A percentile compares a stretch with the other conserved stretches of the same genome.
Evolutionary conservation across 495 filamentous ascomycete species (phyloP).

Genomic region (Lichenothelia convexa): DNA sequence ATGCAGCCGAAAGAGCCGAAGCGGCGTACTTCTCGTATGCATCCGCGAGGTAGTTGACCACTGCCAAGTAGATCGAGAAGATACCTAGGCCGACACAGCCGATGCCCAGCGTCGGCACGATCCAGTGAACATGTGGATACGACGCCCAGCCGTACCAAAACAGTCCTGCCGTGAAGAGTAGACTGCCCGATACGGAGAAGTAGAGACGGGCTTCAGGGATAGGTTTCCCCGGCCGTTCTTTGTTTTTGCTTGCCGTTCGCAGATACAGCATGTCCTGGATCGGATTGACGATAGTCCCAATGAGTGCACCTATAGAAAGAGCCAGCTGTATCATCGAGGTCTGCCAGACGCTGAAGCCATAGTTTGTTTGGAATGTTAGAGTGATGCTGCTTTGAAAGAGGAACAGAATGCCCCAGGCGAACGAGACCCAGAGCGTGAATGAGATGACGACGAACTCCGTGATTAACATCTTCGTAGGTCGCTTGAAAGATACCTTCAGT

Average conservation of each 20-base stretch:
- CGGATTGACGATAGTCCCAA: slow-evolving; percentile 30
- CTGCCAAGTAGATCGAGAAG: slow-evolving; percentile 28
- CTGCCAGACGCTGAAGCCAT: slow-evolving; percentile 19
- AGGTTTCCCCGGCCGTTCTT: slow-evolving; percentile 3
- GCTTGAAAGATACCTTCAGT: slow-evolving; percentile 10
- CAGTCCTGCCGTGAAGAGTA: slow-evolving; percentile 24
- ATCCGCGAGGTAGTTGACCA: slow-evolving; percentile 30
- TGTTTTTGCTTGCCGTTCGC: slow-evolving; percentile 11
- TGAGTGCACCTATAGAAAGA: slow-evolving; percentile 25
- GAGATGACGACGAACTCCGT: slow-evolving; percentile 9
- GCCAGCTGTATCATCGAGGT: slow-evolving; percentile 26
- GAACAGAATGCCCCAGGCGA: slow-evolving; percentile 10
- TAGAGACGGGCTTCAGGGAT: slow-evolving; percentile 28
- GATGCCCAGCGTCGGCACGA: slow-evolving; percentile 24
- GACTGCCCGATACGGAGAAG: slow-evolving; percentile 23
- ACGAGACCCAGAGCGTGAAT: slow-evolving; percentile 10
- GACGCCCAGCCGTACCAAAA: slow-evolving; percentile 29
- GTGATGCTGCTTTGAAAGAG: slow-evolving; percentile 5
- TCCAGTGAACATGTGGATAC: slow-evolving; percentile 21
- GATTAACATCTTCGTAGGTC: slow-evolving; percentile 8
- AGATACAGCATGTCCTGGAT: slow-evolving; percentile 24
- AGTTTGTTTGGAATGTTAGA: slow-evolving; percentile 18
- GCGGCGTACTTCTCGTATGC: slow-evolving; percentile 28
- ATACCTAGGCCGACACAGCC: slow-evolving; percentile 25
- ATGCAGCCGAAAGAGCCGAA: slow-evolving; percentile 25